Conservation (phyloP, 768 basidiomycete genomes). For the Lactifluus hygrophoroides region DNA sequence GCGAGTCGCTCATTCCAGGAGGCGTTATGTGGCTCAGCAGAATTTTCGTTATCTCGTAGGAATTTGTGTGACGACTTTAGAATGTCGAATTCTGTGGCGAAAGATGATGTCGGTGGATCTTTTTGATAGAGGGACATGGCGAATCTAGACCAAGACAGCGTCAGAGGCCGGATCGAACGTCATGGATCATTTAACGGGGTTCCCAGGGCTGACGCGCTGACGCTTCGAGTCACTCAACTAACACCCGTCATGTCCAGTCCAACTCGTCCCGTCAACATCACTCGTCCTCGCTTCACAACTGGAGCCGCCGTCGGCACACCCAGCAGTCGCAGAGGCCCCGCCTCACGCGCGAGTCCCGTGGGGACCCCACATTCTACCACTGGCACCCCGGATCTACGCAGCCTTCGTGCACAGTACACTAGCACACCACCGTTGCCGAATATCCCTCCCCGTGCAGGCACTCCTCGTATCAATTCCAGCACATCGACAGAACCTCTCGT, state of each 20-base stretch:
- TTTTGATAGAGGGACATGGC: background rate
- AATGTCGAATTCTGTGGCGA: constrained; percentile 60
- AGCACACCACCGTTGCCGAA: constrained; percentile 45
- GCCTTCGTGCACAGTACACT: constrained; percentile 56
- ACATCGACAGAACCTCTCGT: constrained; percentile 15
- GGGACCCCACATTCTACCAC: constrained; percentile 42
- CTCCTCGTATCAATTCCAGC: constrained; percentile 21
- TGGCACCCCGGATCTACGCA: constrained; percentile 60
- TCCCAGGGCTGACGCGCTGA: background rate
- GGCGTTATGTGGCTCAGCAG: constrained; percentile 31
- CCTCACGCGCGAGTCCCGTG: constrained; percentile 2
- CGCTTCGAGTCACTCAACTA: too few relatives aligned
- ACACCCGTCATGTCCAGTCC: constrained; percentile 15
- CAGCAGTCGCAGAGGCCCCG: constrained; percentile 10
- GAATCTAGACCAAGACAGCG: constrained; percentile 6
- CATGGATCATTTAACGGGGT: background rate
- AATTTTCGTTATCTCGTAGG: constrained; percentile 41
- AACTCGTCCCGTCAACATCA: constrained; percentile 23
- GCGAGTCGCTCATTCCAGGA: constrained; percentile 86
- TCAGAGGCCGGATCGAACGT: too few relatives aligned
- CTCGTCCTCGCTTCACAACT: constrained; percentile 11
- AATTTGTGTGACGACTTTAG: constrained; percentile 66
- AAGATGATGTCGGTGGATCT: background rate
- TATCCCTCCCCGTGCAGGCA: constrained; percentile 42
- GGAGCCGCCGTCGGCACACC: constrained; percentile 8